Evolutionary conservation across 805 yeast species (phyloP), one percentile per base, ranked within the genome.

Genomic region (Saccharomycopsis selenospora): DNA sequence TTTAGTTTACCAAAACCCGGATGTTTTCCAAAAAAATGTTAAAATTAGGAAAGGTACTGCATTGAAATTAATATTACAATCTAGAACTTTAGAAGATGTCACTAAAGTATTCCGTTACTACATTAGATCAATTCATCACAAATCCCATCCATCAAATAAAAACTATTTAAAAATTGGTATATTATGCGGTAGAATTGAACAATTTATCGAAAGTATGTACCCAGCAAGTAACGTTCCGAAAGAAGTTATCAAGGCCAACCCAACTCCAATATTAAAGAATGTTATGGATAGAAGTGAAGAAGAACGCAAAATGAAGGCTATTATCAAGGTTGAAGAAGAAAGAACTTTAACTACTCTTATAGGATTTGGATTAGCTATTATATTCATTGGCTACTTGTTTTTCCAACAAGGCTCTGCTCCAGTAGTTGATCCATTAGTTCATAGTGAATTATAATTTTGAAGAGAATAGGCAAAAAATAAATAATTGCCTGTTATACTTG

Each of bases 21-120:
- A 69, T 2, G 84, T 91, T 2, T 77, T 91, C 61, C 74, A 80
- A 41, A 63, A 66, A 33, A 80, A 85, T 61, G 85, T 91, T 55
- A 93, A 93, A 71, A 84, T 93, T 64, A 77, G 97, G 67, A 88
- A 87, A 68, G 96, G 96, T 10, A 78, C 84, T 28, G 83, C 98
- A 0, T 82, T 88, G 59, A 69, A 73, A 56, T 72, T 93, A 57
- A 87, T 93, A 49, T 68, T 87, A 51, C 70, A 79, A 48, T 73
- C 93, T 36, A 76, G 89, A 64, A 80, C 88, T 3, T 77, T 86
- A 63, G 78, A 78, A 40, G 87, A 85, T 6, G 88, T 86, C 33
- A 82, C 82, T 47, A 71, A 71, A n/a, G 76, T 91, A 40, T 91
- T 93, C 73, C 76, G 82, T 57, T 68, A 77, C 14, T 89, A 86